These are phyloP conservation scores for Myrmaecium sp. DNA, from an alignment of 2,329 filamentous ascomycete genomes.

Conservation along the genomic window DNA sequence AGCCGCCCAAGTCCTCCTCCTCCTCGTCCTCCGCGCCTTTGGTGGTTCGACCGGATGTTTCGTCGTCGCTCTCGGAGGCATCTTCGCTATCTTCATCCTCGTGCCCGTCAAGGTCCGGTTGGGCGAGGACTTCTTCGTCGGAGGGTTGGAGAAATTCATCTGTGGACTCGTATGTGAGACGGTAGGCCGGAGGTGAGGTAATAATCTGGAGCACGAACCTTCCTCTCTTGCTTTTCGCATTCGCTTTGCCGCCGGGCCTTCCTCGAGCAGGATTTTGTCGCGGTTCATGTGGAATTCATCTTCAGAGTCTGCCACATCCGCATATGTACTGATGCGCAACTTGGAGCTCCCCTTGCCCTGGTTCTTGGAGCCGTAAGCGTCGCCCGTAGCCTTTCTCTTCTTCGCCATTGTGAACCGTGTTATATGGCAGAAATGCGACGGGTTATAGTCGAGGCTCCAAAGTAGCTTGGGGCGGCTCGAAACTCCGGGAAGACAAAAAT, in stretches of 20 bases:
- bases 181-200: slow-evolving; percentile 2
- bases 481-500: no score
- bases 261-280: slow-evolving; percentile 74
- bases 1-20: slow-evolving; percentile 49
- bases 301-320: slow-evolving; percentile 83
- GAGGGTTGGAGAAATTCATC: slow-evolving; percentile 41
- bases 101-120: slow-evolving; percentile 28
- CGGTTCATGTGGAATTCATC: slow-evolving; percentile 82
- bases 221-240: slow-evolving; percentile 54
- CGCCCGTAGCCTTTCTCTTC: slow-evolving; percentile 51
- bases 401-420: slow-evolving; percentile 27
- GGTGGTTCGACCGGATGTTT: slow-evolving; percentile 7
- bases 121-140: slow-evolving; percentile 45
- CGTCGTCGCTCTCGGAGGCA: slow-evolving; percentile 17
- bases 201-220: slow-evolving; percentile 21
- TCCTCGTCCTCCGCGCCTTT: slow-evolving; percentile 35
- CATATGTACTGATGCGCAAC: slow-evolving; percentile 43
- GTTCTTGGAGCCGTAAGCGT: slow-evolving; percentile 18
- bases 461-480: no score
- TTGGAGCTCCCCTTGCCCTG: slow-evolving; percentile 29
- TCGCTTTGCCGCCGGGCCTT: slow-evolving; percentile 63
- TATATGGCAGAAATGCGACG: no score
- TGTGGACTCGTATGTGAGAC: slow-evolving; percentile 10
- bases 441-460: no score
- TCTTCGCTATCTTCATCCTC: slow-evolving; percentile 20